Evolutionary conservation across 2,329 filamentous ascomycete species (phyloP), one percentile per base, ranked within the genome.

Genomic region (Colletotrichum brevisporum): DNA sequence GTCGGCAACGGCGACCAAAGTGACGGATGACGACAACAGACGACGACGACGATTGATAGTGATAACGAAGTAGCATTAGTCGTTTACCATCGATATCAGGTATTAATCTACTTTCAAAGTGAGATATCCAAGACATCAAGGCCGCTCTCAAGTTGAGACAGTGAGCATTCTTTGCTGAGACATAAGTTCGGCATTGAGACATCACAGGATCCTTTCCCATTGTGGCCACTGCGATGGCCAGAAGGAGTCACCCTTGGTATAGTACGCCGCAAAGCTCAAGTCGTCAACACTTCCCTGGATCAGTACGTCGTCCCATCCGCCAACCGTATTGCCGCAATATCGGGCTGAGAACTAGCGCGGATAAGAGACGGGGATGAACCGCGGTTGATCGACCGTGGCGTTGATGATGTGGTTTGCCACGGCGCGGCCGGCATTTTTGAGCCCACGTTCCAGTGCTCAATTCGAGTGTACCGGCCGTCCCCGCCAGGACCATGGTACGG

Each of bases 391-490:
- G 53, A 86, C 79, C 8, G 86, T 81, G 0, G 91, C 88, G 75
- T 92, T 85, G 73, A 90, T 87, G 76, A 99, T 97, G 74, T 93
- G 89, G 60, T 86, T 85, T 2, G 94, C 96, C 1, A 92, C 95
- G 26, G 88, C 87, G 51, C 95, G 92, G 3, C 96, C 96, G 2
- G 93, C 86, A 76, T 98, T 98, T 77, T 98, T 96, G 5, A n/a
- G n/a, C 96, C 96, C 3, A 99, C 96, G 81, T 98, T 95, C 96
- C 96, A 99, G 79, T 99, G 96, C 85, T 99, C 96, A 77, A 98
- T 98, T 71, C 96, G 91, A 1, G 92, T 89, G 18, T 87, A 86
- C 52, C 86, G 86, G 71, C 93, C 94, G 16, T 92, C 87, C 27
- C 94, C 92, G 26, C 93, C 94, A 0, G 96, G 96, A 1, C 96